phyloP scores from a whole-genome alignment of 108 stramenopile species.

The Discostella stelligeroides region DNA sequence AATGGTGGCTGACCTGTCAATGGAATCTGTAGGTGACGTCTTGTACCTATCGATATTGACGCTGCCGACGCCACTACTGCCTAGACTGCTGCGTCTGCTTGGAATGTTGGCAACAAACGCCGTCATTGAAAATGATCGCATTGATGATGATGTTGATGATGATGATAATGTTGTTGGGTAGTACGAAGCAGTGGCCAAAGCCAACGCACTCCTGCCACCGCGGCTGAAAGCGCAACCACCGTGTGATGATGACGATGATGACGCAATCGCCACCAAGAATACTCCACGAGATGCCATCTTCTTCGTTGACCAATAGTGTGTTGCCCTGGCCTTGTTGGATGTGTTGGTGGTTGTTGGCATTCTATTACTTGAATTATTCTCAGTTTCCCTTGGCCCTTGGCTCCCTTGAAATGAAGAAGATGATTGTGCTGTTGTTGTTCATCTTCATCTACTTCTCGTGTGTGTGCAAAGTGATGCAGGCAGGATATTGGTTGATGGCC shows the following conservation, averaged over 20 bases:
- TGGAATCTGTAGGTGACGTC: background rate
- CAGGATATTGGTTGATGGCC: no score
- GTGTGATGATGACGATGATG: slow-evolving; percentile 8
- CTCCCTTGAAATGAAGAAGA: no score
- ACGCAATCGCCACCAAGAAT: slow-evolving; percentile 25
- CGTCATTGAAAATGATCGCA: no score
- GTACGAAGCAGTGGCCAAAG: background rate
- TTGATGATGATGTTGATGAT: no score
- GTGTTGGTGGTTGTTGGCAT: background rate
- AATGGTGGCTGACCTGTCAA: no score
- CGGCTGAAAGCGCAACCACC: background rate
- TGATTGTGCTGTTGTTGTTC: no score
- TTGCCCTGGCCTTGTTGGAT: slow-evolving; percentile 13
- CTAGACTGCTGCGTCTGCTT: slow-evolving; percentile 5
- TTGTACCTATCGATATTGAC: background rate
- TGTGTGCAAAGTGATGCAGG: no score
- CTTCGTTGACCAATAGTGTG: slow-evolving; percentile 17
- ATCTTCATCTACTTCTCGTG: no score
- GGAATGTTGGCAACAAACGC: no score
- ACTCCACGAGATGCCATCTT: slow-evolving; percentile 52
- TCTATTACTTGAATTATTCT: background rate
- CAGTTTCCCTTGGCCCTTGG: no score
- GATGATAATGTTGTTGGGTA: background rate
- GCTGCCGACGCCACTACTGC: slow-evolving; percentile 22
- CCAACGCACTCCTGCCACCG: background rate